Base-by-base conservation (phyloP, 768 basidiomycete genomes). In the Sarcomyxa edulis region DNA sequence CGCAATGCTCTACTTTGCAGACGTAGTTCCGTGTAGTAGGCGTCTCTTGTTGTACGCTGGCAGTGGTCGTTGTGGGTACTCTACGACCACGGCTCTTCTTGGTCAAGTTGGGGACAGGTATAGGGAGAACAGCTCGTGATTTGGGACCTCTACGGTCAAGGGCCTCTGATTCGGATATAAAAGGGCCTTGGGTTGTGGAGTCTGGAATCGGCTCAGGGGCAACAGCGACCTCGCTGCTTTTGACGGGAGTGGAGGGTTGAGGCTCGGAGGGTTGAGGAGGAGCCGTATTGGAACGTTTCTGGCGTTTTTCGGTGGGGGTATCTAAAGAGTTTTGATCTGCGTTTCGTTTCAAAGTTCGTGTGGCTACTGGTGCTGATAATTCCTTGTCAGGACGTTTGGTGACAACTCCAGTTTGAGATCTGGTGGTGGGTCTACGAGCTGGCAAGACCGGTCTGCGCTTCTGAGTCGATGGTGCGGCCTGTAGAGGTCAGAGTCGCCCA, bases 71-170 rank as follows among this genome's bases (percentile, higher is more conserved):
- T 2, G 80, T 85, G 4, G 84, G 85, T 15, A 88, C 85, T 42
- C 81, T 72, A 25, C 85, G 75, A 9, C 85, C 85, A 37, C 85
- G 76, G 49, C 81, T 83, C 64, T 84, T 85, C 67, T 87, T 88
- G 31, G 80, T 87, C 44, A 88, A 54, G 57, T 84, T 82, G 24
- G 84, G 84, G 28, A 86, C 81, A 9, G 84, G 84, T 19, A 79
- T 68, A 16, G 84, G 84, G 32, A 78, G 69, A 5, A 71, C 66
- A 8, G 71, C 71, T 41, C 75, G 73, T 48, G 74, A 66, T 30
- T 70, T 70, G 14, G 74, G 66, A 38, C 66, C 61, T 30, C 69
- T 69, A 26, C 60, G 60, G 26, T 68, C 69, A n/a, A 29, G 21
- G 8, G n/a, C n/a, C n/a, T n/a, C n/a, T n/a, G n/a, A n/a, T n/a